These are phyloP conservation scores for Podospora pseudocomata DNA, from an alignment of 495 filamentous ascomycete genomes.

Conservation along the genomic window DNA sequence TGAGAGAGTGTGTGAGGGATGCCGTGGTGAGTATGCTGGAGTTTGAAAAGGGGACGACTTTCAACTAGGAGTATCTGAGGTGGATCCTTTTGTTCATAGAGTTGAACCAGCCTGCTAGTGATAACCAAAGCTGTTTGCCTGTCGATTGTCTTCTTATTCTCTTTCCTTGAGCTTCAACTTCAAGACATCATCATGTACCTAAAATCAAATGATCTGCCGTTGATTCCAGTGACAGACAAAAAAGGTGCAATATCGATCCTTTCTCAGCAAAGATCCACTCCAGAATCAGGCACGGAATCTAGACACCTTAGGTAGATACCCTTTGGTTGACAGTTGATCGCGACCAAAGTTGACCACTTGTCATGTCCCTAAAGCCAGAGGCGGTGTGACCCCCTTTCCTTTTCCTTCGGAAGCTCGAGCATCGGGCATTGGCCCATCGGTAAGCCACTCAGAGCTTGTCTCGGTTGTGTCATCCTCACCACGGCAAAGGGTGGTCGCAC, in stretches of 20 bases:
- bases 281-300: neutral
- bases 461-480: neutral
- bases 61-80: neutral
- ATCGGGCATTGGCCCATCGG: neutral
- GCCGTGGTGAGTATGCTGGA: slow-evolving; percentile 33
- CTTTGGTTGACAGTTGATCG: neutral
- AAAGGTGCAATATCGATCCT: neutral
- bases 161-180: too few species aligned
- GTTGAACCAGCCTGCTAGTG: too few species aligned
- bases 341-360: neutral
- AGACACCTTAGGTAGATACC: too few species aligned
- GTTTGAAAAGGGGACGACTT: slow-evolving; percentile 12
- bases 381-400: neutral
- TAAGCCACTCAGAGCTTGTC: neutral
- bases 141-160: too few species aligned
- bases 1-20: slow-evolving; percentile 40
- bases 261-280: neutral
- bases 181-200: too few species aligned
- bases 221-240: neutral
- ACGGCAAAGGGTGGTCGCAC: neutral
- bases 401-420: neutral
- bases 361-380: neutral
- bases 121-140: too few species aligned
- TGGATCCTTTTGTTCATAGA: too few species aligned
- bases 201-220: too few species aligned